Percentiles rank a stretch among this genome's conserved stretches.
Evolutionary conservation across 2,329 filamentous ascomycete genomes (phyloP).

Genomic region (Tolypocladium nubicola): DNA sequence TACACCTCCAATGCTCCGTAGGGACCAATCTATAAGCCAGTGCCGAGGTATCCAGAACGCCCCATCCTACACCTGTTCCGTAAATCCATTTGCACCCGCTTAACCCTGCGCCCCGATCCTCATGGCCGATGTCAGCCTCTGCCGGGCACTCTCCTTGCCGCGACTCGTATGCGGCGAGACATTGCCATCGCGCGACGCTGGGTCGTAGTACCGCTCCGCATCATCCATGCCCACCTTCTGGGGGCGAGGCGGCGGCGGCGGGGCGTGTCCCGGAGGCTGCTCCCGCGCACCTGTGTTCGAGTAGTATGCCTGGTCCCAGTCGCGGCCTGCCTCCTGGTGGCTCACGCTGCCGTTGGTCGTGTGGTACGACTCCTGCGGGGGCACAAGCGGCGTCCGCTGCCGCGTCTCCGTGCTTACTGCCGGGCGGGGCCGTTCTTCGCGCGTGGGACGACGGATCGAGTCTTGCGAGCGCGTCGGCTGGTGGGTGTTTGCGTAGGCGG

Average conservation of each 20-base stretch:
- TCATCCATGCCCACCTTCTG: constrained; percentile 26
- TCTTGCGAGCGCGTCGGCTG: constrained; percentile 8
- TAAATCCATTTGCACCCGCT: not conserved
- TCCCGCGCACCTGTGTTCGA: constrained; percentile 5
- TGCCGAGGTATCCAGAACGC: not conserved
- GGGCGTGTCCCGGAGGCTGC: constrained; percentile 13
- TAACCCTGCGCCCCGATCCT: constrained; percentile 10
- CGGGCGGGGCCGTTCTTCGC: not conserved
- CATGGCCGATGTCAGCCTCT: constrained; percentile 22
- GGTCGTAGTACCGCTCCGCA: constrained; percentile 20
- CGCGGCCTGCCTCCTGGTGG: constrained; percentile 10
- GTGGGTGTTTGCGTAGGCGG: not conserved
- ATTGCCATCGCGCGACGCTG: constrained; percentile 9
- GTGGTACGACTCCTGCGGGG: constrained; percentile 11
- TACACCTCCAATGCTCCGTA: not conserved
- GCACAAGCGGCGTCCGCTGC: constrained; percentile 5
- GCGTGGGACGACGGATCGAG: constrained; percentile 9
- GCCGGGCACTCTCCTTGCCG: constrained; percentile 19
- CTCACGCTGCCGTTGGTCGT: constrained; percentile 9
- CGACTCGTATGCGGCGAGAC: constrained; percentile 1
- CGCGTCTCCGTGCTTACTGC: not conserved
- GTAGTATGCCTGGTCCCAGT: constrained; percentile 20
- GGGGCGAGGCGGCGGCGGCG: constrained; percentile 24
- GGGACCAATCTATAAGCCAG: not conserved
- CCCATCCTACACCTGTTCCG: not conserved